Base-by-base conservation (phyloP, 2,329 filamentous ascomycete species). In the Fusarium sp. region DNA sequence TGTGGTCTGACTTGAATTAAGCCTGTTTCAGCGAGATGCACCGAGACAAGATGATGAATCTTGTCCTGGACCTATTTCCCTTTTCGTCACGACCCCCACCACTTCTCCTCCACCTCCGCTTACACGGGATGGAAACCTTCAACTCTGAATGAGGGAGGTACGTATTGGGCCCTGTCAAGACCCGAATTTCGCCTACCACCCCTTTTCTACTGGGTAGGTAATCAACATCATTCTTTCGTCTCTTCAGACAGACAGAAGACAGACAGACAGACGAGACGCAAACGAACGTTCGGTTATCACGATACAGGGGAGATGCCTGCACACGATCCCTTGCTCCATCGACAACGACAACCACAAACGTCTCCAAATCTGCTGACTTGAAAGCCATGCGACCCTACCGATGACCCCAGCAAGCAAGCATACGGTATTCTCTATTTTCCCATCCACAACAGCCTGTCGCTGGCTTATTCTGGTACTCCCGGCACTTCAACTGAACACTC, bases 11-110 rank as follows among this genome's bases (percentile, higher is more conserved):
- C 69, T 42, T 25, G 31, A 41, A 35, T 40, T 46, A 31, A 39
- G 57, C 67, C 68, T 47, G 40, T 69, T 70, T 64, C 65, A 66
- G 69, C 65, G 65, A 71, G 65, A 58, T 70, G 67, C 67, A 66
- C 67, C 58, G 54, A 64, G 41, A 63, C 44, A 59, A 40, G 50
- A 59, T 57, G 55, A 61, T 51, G 47, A 56, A 49, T 60, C 51
- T 65, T 53, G 64, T 67, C 19, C 56, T 51, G 67, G 69, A 61
- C 49, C 67, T 64, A 68, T 52, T 71, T 69, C 69, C 69, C 35
- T 45, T 71, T 71, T 70, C n/a, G 69, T 67, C 65, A 41, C 34
- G 50, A 46, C 31, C 13, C 31, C 11, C 13, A 52, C 19, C 19
- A 64, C 65, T 69, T 53, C 42, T 32, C 49, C 51, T 53, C 59